Conservation (phyloP, 1,284 basidiomycete species). For the Bjerkandera adusta region DNA sequence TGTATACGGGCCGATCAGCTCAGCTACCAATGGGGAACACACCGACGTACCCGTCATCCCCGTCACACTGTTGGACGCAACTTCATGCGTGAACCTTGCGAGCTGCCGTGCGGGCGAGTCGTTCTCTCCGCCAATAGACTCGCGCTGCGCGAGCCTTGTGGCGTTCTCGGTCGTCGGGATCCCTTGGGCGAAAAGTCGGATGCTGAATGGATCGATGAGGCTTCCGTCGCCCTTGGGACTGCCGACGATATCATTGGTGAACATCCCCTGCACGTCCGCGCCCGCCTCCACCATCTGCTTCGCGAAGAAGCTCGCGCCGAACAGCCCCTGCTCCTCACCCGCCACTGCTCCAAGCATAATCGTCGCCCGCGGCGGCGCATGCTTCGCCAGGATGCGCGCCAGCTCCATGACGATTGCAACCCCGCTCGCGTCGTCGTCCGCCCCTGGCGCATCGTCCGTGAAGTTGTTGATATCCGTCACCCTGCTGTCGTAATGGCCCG, state of each 20-base stretch:
- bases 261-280: slow-evolving; percentile 52
- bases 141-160: slow-evolving; percentile 31
- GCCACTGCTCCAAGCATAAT: slow-evolving; percentile 51
- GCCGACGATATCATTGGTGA: slow-evolving; percentile 51
- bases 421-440: slow-evolving; percentile 48
- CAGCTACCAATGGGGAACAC: neutral
- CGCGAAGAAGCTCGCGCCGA: slow-evolving; percentile 46
- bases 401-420: slow-evolving; percentile 53
- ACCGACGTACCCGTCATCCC: slow-evolving; percentile 44
- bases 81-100: slow-evolving; percentile 47
- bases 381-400: slow-evolving; percentile 45
- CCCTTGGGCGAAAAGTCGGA: slow-evolving; percentile 48
- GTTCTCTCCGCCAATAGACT: slow-evolving; percentile 48
- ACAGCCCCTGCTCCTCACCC: slow-evolving; percentile 52
- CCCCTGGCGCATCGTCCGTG: slow-evolving; percentile 46
- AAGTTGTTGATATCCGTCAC: slow-evolving; percentile 40
- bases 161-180: slow-evolving; percentile 43
- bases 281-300: slow-evolving; percentile 38
- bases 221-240: slow-evolving; percentile 47
- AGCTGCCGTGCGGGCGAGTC: slow-evolving; percentile 50
- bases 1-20: neutral
- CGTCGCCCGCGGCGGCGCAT: slow-evolving; percentile 41
- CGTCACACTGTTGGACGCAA: slow-evolving; percentile 43
- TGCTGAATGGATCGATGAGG: slow-evolving; percentile 40
- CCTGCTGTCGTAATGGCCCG: slow-evolving; percentile 53